These are phyloP conservation scores for Aspergillus hiratsukae DNA, from an alignment of 2,329 filamentous ascomycete species.

Conservation along the genomic window DNA sequence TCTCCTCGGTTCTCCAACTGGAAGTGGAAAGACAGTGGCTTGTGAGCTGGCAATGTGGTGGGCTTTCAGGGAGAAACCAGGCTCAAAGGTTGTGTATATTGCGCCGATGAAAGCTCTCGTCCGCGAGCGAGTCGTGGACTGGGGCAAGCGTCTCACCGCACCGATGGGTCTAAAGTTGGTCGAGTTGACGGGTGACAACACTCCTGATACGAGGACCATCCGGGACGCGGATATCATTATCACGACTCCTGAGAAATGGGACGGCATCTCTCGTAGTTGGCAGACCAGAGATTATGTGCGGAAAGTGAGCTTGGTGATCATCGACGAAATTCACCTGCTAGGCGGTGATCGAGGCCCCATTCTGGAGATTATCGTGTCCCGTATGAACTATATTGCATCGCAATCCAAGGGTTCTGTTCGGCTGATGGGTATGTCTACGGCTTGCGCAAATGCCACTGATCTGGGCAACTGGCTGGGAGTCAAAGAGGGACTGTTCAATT, in stretches of 20 bases:
- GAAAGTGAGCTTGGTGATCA: slow-evolving; percentile 92
- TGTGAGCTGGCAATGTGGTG: slow-evolving; percentile 99
- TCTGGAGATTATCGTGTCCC: slow-evolving; percentile 86
- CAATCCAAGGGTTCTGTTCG: slow-evolving; percentile 86
- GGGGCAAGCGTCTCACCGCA: slow-evolving; percentile 73
- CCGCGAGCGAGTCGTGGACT: slow-evolving; percentile 92
- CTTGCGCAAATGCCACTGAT: slow-evolving; percentile 91
- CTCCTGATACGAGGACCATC: slow-evolving; percentile 92
- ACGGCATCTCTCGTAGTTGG: slow-evolving; percentile 98
- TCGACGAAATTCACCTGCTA: slow-evolving; percentile 97
- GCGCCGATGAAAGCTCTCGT: slow-evolving; percentile 99
- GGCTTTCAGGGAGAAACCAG: slow-evolving; percentile 90
- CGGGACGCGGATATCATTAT: slow-evolving; percentile 96
- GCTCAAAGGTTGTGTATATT: slow-evolving; percentile 97
- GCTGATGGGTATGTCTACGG: slow-evolving; percentile 97
- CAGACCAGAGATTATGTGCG: slow-evolving; percentile 95
- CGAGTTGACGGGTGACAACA: slow-evolving; percentile 96
- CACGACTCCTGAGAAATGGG: slow-evolving; percentile 99
- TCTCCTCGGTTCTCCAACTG: slow-evolving; percentile 88
- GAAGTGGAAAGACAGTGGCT: slow-evolving; percentile 95
- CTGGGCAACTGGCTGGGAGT: slow-evolving; percentile 96
- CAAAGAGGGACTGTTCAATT: slow-evolving; percentile 94
- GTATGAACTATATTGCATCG: slow-evolving; percentile 98
- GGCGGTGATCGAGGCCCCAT: slow-evolving; percentile 95
- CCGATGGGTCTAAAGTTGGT: slow-evolving; percentile 87